Conservation (phyloP, 1,139 yeast genomes). For the Taphrina wiesneri region DNA sequence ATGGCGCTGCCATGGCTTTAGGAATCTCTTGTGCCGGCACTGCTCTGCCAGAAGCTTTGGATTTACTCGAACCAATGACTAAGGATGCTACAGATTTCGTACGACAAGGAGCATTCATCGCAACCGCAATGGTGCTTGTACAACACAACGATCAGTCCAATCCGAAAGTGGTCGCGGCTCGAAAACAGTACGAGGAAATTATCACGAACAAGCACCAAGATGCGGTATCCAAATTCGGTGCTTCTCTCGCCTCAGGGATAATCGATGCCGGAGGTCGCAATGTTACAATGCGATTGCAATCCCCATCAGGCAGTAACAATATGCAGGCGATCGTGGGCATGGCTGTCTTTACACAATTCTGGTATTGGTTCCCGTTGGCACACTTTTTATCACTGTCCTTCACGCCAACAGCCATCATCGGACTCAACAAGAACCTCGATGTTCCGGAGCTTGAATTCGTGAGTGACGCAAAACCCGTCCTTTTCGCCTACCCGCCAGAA, state of each 20-base stretch:
- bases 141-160: constrained; percentile 86
- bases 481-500: constrained; percentile 89
- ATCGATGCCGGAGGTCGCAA: constrained; percentile 99
- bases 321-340: constrained; percentile 90
- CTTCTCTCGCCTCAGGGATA: constrained; percentile 94
- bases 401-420: constrained; percentile 87
- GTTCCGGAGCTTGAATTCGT: constrained; percentile 81
- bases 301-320: constrained; percentile 88
- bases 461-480: constrained; percentile 76
- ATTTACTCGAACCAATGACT: constrained; percentile 86
- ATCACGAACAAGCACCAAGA: constrained; percentile 89
- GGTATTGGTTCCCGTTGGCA: constrained; percentile 99
- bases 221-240: constrained; percentile 96
- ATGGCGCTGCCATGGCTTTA: constrained; percentile 95
- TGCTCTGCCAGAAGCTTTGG: constrained; percentile 82
- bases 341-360: constrained; percentile 83
- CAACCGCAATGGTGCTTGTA: constrained; percentile 85
- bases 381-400: constrained; percentile 91
- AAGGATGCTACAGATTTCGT: constrained; percentile 96
- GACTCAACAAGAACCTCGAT: constrained; percentile 80
- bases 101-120: constrained; percentile 95
- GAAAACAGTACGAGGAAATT: constrained; percentile 71
- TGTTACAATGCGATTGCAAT: constrained; percentile 89
- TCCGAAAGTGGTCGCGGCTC: constrained; percentile 77
- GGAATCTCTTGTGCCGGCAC: constrained; percentile 98